Base-by-base conservation (phyloP, 805 yeast genomes). In the Candida lessepsii region DNA sequence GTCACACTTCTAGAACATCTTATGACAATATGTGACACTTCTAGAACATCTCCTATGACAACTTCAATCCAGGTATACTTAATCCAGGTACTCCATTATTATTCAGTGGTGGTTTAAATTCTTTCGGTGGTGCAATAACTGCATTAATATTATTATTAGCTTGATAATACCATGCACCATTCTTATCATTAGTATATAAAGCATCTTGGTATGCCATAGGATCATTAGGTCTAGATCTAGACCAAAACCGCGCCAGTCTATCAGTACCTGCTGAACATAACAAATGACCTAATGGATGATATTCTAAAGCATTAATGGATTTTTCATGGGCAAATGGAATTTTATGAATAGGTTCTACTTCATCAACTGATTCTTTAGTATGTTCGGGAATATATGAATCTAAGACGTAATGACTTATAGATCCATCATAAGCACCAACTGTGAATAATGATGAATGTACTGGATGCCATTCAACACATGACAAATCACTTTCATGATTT, bases 261-360 rank as follows among this genome's bases (percentile, higher is more conserved):
- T 93, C 99, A 42, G 93, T 88, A 14, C 97, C 91, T 0, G 96
- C 98, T 6, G 96, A 81, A 40, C 95, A 81, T 25, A 93, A 67
- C 37, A 91, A 67, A 62, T 93, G 97, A 3, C 99, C 99, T 52
- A 86, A 68, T 2, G 98, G 98, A 61, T 90, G 97, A 57, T 89
- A 93, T 45, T 90, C 91, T 41, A 93, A 61, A 3, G 95, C 80
- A 61, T 91, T 89, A 38, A 93, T 80, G 3, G 96, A 95, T 65
- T 86, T 86, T 54, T 89, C 96, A 60, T 93, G 99, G 0, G 98
- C 99, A 61, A 77, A 82, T 2, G 97, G 96, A 25, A 93, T 85
- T 13, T 64, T 61, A 53, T 83, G 90, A 27, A 65, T 65, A 8
- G 81, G 54, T 54, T 74, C 65, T 11, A 50, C 43, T 16, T 35